These are phyloP conservation scores for Ophiosphaerella narmari DNA, from an alignment of 2,329 filamentous ascomycete species.

Conservation along the genomic window DNA sequence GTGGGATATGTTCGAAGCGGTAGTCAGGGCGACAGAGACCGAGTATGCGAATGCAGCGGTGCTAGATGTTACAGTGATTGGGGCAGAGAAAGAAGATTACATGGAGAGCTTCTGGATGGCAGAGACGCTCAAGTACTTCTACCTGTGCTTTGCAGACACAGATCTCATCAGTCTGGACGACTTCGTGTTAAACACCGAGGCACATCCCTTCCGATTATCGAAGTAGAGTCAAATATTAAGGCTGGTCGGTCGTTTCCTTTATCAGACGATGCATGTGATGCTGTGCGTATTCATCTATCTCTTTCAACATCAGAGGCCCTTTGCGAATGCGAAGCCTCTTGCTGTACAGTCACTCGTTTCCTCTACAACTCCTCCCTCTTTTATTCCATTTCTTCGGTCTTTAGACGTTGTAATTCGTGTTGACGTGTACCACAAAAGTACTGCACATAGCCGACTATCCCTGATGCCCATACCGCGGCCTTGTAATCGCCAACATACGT, in stretches of 20 bases:
- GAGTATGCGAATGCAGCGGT: constrained; percentile 50
- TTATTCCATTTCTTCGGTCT: constrained; percentile 13
- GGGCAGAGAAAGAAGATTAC: constrained; percentile 43
- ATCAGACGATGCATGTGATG: too few relatives aligned
- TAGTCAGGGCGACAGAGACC: constrained; percentile 48
- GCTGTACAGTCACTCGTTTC: constrained; percentile 34
- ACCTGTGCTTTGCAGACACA: constrained; percentile 52
- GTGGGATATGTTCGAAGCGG: constrained; percentile 53
- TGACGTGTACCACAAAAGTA: background rate
- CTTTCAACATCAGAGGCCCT: too few relatives aligned
- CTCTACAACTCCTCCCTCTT: constrained; percentile 16
- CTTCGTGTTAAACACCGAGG: constrained; percentile 56
- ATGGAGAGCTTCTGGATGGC: constrained; percentile 57
- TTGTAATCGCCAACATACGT: constrained; percentile 34
- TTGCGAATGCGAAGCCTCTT: constrained; percentile 8
- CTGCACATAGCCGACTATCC: too few relatives aligned
- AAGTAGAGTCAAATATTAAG: background rate
- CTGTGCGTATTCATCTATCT: too few relatives aligned
- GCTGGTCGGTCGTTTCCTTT: too few relatives aligned
- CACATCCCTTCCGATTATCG: constrained; percentile 48
- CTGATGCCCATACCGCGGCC: background rate
- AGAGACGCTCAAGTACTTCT: constrained; percentile 56
- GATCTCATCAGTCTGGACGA: constrained; percentile 51
- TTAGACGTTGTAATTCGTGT: constrained; percentile 6
- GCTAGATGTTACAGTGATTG: constrained; percentile 45